Percentiles rank a stretch among this genome's conserved stretches.
Evolutionary conservation across 352 stramenopile genomes (phyloP).

Genomic region (Elongisporangium prolatum): DNA sequence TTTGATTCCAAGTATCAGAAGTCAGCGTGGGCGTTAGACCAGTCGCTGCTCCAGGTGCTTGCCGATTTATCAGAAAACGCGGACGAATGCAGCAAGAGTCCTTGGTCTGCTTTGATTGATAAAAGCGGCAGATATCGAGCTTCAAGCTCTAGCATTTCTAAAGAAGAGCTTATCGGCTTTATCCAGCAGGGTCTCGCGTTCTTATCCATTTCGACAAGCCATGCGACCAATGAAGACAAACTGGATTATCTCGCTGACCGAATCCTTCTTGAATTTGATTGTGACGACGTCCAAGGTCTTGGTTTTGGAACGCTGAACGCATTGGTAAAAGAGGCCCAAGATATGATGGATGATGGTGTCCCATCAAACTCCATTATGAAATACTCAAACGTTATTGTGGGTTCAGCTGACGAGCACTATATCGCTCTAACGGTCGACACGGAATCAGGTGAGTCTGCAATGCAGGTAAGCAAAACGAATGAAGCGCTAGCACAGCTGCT

Average conservation of each 20-base stretch:
- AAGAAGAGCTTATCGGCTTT: neutral
- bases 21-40: neutral
- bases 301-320: constrained; percentile 4
- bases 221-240: neutral
- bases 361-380: constrained; percentile 22
- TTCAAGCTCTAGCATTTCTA: neutral
- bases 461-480: constrained; percentile 26
- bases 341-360: constrained; percentile 1
- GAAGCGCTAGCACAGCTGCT: constrained; percentile 43
- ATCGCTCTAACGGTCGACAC: neutral
- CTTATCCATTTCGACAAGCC: neutral
- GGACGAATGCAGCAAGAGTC: neutral
- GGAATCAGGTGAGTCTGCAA: constrained; percentile 43
- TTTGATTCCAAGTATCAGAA: neutral
- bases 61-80: neutral
- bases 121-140: neutral
- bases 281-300: neutral
- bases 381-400: constrained; percentile 25
- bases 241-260: neutral
- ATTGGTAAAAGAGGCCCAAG: constrained; percentile 11
- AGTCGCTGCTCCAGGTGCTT: neutral
- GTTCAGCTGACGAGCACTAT: neutral
- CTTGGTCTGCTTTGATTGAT: neutral
- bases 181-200: neutral
- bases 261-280: neutral